Base-by-base conservation (phyloP, 768 basidiomycete species). In the Naganishia friedmannii region DNA sequence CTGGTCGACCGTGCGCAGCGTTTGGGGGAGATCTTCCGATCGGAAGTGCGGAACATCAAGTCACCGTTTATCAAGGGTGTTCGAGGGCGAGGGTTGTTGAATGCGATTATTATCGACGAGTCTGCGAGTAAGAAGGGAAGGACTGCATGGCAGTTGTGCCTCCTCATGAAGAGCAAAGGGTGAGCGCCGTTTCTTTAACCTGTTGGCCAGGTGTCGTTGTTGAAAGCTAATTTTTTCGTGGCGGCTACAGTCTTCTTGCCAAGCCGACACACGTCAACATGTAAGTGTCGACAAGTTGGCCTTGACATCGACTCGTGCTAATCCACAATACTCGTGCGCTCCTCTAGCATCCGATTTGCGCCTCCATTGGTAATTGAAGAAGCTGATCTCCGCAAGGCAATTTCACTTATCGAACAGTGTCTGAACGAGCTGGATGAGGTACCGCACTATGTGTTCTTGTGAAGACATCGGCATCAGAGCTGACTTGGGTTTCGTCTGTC, bases 181-280 rank as follows among this genome's bases (percentile, higher is more conserved):
- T 74, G 70, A 68, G 72, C 58, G 0, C 65, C 21, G 17, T 23
- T 57, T 9, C 45, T 28, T 19, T 15, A 2, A 19, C 60, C 53
- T 17, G 13, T 4, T 8, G 15, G 32, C 42, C 69, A n/a, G 29
- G 37, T 31, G 28, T 42, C 9, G 9, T 34, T 26, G 32, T 42
- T 17, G 29, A 0, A 5, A 21, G 15, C 13, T 46, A n/a, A n/a
- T n/a, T n/a, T n/a, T n/a, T n/a, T n/a, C n/a, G n/a, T n/a, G n/a
- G n/a, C n/a, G n/a, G n/a, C 34, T 37, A 21, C 48, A 73, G 74
- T 4, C 86, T 97, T 67, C 83, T 99, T 73, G 95, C 94, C 32
- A 98, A 99, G 85, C 94, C 96, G 15, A 97, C 95, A 0, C 93
- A 96, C 77, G 86, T 88, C 31, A 95, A 95, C 81, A 92, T 91